Conservation (phyloP, 768 basidiomycete species). For the Lactarius tabidus region DNA sequence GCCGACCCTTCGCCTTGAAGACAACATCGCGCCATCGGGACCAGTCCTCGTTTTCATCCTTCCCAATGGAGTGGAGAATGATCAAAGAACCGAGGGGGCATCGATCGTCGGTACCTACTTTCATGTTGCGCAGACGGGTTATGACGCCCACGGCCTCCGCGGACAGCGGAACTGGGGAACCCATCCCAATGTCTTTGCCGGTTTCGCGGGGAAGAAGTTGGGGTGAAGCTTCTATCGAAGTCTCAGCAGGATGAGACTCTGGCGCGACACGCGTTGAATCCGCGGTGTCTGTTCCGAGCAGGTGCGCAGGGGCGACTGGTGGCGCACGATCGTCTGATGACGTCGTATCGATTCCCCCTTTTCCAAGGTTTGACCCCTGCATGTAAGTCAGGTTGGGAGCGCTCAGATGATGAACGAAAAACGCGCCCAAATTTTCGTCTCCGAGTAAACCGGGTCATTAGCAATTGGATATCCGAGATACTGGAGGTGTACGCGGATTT, state of each 20-base stretch:
- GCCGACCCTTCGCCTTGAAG: constrained; percentile 66
- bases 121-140: constrained; percentile 73
- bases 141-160: constrained; percentile 76
- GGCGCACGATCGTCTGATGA: constrained; percentile 64
- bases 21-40: constrained; percentile 83
- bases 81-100: constrained; percentile 11
- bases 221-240: neutral
- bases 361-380: constrained; percentile 69
- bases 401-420: neutral
- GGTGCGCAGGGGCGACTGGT: constrained; percentile 49
- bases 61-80: neutral
- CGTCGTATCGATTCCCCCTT: constrained; percentile 73
- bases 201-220: constrained; percentile 78
- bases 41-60: constrained; percentile 90
- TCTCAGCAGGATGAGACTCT: neutral
- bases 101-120: constrained; percentile 42
- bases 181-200: constrained; percentile 83
- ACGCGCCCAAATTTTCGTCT: constrained; percentile 68
- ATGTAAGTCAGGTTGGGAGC: neutral
- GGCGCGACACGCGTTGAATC: constrained; percentile 17
- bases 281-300: constrained; percentile 29
- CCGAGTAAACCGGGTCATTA: constrained; percentile 93
- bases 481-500: constrained; percentile 95
- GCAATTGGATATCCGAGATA: constrained; percentile 91
- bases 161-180: constrained; percentile 77